These are phyloP conservation scores for Obelidium mucronatum DNA, from an alignment of 192 early-diverging fungal genomes.

Conservation along the genomic window DNA sequence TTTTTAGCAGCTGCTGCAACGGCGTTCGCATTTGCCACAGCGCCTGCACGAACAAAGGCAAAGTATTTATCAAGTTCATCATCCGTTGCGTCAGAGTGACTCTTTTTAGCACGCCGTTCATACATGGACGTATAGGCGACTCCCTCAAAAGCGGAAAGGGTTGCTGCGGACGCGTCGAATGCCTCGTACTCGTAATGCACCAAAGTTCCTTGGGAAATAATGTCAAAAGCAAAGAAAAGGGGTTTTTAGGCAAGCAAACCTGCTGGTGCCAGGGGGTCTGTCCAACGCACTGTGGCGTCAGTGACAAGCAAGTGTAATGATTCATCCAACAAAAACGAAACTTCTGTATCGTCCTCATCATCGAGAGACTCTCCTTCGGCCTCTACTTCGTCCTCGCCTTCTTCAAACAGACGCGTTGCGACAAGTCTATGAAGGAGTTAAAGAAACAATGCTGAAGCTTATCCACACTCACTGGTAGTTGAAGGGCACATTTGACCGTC, in stretches of 20 bases:
- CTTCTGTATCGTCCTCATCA: constrained; percentile 73
- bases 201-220: neutral
- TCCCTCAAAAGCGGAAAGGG: constrained; percentile 32
- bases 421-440: constrained; percentile 52
- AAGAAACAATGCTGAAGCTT: too few relatives aligned
- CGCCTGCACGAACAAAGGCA: constrained; percentile 29
- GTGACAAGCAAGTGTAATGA: constrained; percentile 53
- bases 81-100: constrained; percentile 58
- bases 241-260: neutral
- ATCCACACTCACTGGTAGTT: constrained; percentile 68
- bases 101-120: constrained; percentile 57
- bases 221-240: neutral
- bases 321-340: constrained; percentile 73
- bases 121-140: constrained; percentile 73
- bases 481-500: constrained; percentile 65
- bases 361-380: constrained; percentile 59
- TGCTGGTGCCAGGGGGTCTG: constrained; percentile 58
- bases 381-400: constrained; percentile 74
- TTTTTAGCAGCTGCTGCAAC: neutral
- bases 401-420: constrained; percentile 75
- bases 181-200: neutral
- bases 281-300: constrained; percentile 41
- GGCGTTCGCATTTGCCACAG: constrained; percentile 3
- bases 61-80: constrained; percentile 60
- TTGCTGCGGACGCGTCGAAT: neutral